Evolutionary conservation across 192 early-diverging fungal genomes (phyloP), one percentile per base, ranked within the genome.

Genomic region (Coemansia sp.): DNA sequence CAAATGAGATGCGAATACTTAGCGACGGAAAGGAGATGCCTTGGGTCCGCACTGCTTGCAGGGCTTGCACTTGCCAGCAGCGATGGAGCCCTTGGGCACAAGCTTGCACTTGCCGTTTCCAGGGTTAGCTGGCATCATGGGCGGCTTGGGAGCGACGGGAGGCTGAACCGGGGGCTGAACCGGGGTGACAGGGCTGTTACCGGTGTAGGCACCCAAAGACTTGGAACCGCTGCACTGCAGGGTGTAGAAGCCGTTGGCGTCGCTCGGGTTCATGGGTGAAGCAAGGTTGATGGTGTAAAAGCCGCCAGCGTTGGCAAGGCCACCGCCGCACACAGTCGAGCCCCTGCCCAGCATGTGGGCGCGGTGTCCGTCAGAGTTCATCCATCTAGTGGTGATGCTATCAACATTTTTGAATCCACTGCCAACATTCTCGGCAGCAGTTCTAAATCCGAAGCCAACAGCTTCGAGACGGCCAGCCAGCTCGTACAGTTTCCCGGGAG

Each of bases 21-120:
- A 76, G 64, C 79, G 79, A 38, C 69, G 78, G 59, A 62, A 56
- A n/a, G 68, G 73, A 37, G 64, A 69, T 36, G 59, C 58, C 37
- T 51, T 57, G 65, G 46, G 17, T 15, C 49, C 39, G 74, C 79
- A 82, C 74, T 74, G 70, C 45, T 73, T 73, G 79, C 79, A 82
- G 38, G 74, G 64, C 79, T 77, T 82, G 79, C 79, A 82, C 79
- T 82, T 82, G 70, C 79, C 79, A 11, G 79, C 79, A 35, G 79
- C 79, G 45, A 82, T 82, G 38, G 79, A 82, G 70, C 79, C 79
- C 74, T 71, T 73, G 39, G 79, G 74, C 22, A 82, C 53, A 49
- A 71, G 79, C 74, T 68, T 82, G 79, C 74, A 77, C 79, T 82
- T 82, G 77, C 79, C 74, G 51, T 54, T 54, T 2, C 51, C 51